A percentile compares a stretch with the other conserved stretches of the same genome.
These are phyloP conservation scores for Amylocarpus encephaloides DNA, from an alignment of 2,329 filamentous ascomycete species.

Conservation along the genomic window DNA sequence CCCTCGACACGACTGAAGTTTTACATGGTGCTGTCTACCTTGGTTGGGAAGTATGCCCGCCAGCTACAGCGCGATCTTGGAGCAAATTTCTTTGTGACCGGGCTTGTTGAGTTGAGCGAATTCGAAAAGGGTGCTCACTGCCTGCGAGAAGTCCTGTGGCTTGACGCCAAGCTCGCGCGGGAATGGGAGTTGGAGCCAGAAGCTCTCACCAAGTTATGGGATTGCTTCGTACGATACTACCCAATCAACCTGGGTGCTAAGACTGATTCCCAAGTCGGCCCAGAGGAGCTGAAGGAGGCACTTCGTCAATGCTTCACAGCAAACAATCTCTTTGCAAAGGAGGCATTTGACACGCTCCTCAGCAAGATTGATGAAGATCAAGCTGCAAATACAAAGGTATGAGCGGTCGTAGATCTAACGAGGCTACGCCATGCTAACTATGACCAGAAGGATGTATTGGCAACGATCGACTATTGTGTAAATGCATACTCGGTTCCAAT, in stretches of 20 bases:
- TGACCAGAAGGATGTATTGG: conserved; percentile 24
- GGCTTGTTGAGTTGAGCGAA: conserved; percentile 21
- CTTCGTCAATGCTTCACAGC: conserved; percentile 26
- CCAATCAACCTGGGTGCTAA: conserved; percentile 24
- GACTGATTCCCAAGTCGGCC: conserved; percentile 12
- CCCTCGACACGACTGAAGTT: conserved; percentile 19
- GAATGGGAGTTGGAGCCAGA: conserved; percentile 15
- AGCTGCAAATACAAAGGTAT: conserved; percentile 28
- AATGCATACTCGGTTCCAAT: conserved; percentile 16
- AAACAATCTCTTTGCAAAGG: conserved; percentile 22
- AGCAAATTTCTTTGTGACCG: conserved; percentile 16
- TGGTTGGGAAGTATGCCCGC: conserved; percentile 15
- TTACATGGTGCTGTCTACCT: conserved; percentile 16
- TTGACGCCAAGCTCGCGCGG: conserved; percentile 20
- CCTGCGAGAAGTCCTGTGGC: conserved; percentile 21
- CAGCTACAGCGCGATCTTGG: conserved; percentile 17
- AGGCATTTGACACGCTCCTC: conserved; percentile 21
- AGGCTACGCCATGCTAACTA: conserved; percentile 13
- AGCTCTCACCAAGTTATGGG: conserved; percentile 20
- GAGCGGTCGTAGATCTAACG: neutral
- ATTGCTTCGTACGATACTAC: conserved; percentile 27
- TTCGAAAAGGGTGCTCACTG: conserved; percentile 27
- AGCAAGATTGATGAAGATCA: conserved; percentile 25
- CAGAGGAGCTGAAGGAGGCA: conserved; percentile 20
- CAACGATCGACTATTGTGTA: conserved; percentile 18